Percentiles rank a stretch among this genome's conserved stretches.
These are phyloP conservation scores for Linnemannia zychae DNA, from an alignment of 192 early-diverging fungal genomes.

Conservation along the genomic window DNA sequence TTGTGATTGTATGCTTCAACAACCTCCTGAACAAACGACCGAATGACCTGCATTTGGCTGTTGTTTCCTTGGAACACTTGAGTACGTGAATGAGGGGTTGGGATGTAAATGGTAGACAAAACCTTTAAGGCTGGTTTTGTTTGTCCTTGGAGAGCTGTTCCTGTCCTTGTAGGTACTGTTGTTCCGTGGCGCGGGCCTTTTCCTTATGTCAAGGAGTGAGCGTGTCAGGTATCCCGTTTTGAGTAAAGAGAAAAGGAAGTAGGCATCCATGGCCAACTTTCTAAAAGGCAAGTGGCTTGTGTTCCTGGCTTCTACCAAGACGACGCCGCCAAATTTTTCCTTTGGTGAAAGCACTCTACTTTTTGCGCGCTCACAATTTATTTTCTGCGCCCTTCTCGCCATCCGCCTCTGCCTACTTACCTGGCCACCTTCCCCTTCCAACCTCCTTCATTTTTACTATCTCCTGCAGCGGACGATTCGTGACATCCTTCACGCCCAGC, in stretches of 20 bases:
- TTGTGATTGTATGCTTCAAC: conserved; percentile 20
- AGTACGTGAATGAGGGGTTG: neutral
- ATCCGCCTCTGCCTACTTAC: no score
- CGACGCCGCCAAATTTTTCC: neutral
- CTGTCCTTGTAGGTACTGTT: neutral
- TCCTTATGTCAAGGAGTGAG: neutral
- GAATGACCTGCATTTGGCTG: conserved; percentile 26
- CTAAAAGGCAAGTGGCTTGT: neutral
- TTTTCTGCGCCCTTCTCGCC: neutral
- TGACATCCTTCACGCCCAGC: no score
- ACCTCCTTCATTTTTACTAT: no score
- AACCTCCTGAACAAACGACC: conserved; percentile 18
- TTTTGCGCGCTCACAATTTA: neutral
- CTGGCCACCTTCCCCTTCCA: no score
- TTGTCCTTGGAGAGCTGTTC: neutral
- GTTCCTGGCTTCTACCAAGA: neutral
- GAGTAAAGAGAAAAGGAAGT: neutral
- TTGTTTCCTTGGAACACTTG: neutral
- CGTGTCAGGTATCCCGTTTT: neutral
- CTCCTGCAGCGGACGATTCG: no score
- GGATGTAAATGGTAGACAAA: neutral
- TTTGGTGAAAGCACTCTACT: neutral
- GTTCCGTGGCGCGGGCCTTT: neutral
- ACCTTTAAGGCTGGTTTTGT: neutral
- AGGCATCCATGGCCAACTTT: neutral